phyloP scores from a whole-genome alignment of 306 rosid genomes.

The Quercus suber region DNA sequence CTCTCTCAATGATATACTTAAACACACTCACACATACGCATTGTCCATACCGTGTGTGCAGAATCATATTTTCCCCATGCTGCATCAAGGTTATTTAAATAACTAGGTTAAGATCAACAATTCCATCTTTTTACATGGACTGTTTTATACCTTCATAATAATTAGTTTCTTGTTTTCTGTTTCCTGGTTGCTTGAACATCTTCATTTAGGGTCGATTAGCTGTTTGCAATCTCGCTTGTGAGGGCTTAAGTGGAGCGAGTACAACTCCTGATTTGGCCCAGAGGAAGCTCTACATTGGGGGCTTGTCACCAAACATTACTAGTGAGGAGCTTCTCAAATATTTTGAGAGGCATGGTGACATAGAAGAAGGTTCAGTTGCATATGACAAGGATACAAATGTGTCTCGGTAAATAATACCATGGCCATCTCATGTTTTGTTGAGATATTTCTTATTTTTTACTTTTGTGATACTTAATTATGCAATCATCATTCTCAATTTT shows the following conservation, averaged over 20 bases:
- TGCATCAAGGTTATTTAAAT: neutral
- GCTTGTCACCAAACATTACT: slow-evolving; percentile 69
- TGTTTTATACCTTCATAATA: neutral
- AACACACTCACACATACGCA: neutral
- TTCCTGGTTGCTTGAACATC: slow-evolving; percentile 6
- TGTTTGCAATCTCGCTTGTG: slow-evolving; percentile 70
- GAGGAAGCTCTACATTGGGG: slow-evolving; percentile 81
- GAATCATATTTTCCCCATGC: neutral
- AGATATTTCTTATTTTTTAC: neutral
- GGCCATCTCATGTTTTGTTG: neutral
- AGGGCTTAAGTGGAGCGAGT: slow-evolving; percentile 62
- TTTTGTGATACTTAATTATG: neutral
- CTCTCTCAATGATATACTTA: too few species aligned
- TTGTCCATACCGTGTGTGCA: neutral
- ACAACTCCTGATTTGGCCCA: slow-evolving; percentile 54
- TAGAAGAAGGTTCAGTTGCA: slow-evolving; percentile 88
- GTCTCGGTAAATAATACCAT: slow-evolving; percentile 46
- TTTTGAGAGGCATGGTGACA: slow-evolving; percentile 63
- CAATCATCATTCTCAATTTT: neutral
- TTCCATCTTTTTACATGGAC: neutral
- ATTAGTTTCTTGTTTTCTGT: neutral
- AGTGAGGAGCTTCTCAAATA: slow-evolving; percentile 61
- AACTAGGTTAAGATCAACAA: neutral
- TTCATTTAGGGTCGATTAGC: slow-evolving; percentile 63
- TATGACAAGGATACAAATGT: slow-evolving; percentile 74